phyloP scores from a whole-genome alignment of 495 filamentous ascomycete species.

The Penicillium paradoxum region DNA sequence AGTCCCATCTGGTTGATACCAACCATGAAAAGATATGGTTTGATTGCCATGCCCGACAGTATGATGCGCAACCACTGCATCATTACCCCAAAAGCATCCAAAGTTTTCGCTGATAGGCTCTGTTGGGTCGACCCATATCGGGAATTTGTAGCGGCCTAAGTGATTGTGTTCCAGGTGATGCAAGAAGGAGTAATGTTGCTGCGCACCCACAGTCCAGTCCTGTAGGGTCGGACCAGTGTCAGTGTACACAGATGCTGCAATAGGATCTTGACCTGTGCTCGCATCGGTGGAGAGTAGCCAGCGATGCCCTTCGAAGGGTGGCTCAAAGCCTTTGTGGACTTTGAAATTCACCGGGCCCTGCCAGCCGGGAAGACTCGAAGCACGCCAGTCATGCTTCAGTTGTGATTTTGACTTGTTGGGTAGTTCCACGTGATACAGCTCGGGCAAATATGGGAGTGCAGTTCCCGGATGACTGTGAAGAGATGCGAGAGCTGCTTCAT shows the following conservation, averaged over 20 bases:
- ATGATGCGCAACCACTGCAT: conserved; percentile 21
- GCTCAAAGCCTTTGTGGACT: conserved; percentile 20
- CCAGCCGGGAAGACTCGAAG: conserved; percentile 28
- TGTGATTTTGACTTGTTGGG: conserved; percentile 11
- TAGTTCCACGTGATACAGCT: conserved; percentile 22
- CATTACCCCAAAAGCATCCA: conserved; percentile 43
- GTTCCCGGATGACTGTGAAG: conserved; percentile 34
- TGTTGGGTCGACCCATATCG: conserved; percentile 43
- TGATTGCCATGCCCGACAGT: conserved; percentile 9
- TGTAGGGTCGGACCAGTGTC: conserved; percentile 31
- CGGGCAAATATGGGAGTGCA: conserved; percentile 36
- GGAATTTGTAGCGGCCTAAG: conserved; percentile 48
- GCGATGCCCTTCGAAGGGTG: conserved; percentile 28
- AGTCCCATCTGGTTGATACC: conserved; percentile 2
- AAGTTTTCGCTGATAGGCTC: conserved; percentile 43
- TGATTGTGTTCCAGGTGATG: conserved; percentile 44
- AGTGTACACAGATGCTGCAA: conserved; percentile 27
- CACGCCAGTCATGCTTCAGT: conserved; percentile 24
- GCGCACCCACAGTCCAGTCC: conserved; percentile 48
- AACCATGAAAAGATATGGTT: neutral
- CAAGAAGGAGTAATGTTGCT: conserved; percentile 53
- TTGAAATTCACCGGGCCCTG: conserved; percentile 25
- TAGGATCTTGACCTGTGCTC: conserved; percentile 25
- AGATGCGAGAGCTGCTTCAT: conserved; percentile 31
- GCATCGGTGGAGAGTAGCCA: conserved; percentile 26